A percentile compares a stretch with the other conserved stretches of the same genome.
These are phyloP conservation scores for Gloeopeniophorella convolvens DNA, from an alignment of 768 basidiomycete species.

Conservation along the genomic window DNA sequence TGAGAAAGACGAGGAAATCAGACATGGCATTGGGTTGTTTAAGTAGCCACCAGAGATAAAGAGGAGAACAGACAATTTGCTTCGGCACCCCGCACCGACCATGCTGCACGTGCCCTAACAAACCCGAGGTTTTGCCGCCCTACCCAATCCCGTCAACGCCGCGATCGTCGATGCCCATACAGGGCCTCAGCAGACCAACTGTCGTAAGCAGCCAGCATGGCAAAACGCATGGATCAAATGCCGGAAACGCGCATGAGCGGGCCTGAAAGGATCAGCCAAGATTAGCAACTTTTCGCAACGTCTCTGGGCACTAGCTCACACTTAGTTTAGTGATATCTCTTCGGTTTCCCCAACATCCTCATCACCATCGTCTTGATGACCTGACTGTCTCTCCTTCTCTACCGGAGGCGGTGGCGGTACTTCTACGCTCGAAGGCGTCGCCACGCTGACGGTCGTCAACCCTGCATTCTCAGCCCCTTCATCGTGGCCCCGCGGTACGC, in stretches of 20 bases:
- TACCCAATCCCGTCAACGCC: too few relatives aligned
- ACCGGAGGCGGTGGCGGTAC: conserved; percentile 76
- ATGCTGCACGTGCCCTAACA: background rate
- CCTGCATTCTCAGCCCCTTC: conserved; percentile 7
- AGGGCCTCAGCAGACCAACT: too few relatives aligned
- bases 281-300: background rate
- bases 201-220: too few relatives aligned
- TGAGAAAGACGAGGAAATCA: too few relatives aligned
- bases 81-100: background rate
- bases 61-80: background rate
- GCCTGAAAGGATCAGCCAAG: background rate
- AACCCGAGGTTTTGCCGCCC: conserved; percentile 3
- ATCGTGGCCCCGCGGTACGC: background rate
- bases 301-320: background rate
- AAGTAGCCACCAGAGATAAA: background rate
- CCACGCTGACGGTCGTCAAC: conserved; percentile 13
- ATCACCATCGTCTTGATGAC: conserved; percentile 45
- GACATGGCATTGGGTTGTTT: background rate
- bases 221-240: too few relatives aligned
- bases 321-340: conserved; percentile 43
- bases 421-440: conserved; percentile 61
- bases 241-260: background rate
- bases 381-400: conserved; percentile 55
- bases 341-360: conserved; percentile 78
- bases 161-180: too few relatives aligned